A percentile compares a stretch with the other conserved stretches of the same genome.
These are phyloP conservation scores for Candida smagusa DNA, from an alignment of 1,139 yeast genomes.

Conservation along the genomic window DNA sequence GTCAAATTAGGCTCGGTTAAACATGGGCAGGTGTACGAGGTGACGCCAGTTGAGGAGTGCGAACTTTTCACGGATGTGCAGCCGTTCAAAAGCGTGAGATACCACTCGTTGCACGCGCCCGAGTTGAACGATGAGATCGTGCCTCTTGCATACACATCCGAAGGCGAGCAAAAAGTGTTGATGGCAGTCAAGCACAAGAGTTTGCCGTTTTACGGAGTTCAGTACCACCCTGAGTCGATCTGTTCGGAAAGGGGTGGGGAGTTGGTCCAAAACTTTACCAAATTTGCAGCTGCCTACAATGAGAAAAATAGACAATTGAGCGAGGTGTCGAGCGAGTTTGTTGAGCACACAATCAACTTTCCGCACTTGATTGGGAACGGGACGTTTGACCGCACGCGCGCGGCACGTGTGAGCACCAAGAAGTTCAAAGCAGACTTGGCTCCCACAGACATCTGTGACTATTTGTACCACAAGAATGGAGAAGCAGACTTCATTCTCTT, in stretches of 20 bases:
- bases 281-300: conserved; percentile 45
- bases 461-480: conserved; percentile 16
- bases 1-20: conserved; percentile 54
- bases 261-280: conserved; percentile 62
- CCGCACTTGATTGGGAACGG: conserved; percentile 13
- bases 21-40: conserved; percentile 81
- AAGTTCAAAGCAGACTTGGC: conserved; percentile 15
- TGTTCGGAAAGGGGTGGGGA: conserved; percentile 68
- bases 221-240: conserved; percentile 94
- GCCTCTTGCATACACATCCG: conserved; percentile 57
- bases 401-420: conserved; percentile 12
- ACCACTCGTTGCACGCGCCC: conserved; percentile 76
- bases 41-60: conserved; percentile 29
- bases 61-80: conserved; percentile 36
- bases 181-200: conserved; percentile 74
- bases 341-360: conserved; percentile 17
- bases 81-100: conserved; percentile 68
- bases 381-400: conserved; percentile 1
- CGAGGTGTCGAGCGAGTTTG: conserved; percentile 6
- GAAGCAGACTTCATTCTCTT: conserved; percentile 50
- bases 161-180: conserved; percentile 34
- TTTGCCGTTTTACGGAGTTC: conserved; percentile 87
- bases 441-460: conserved; percentile 52
- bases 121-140: conserved; percentile 29
- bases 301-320: conserved; percentile 8